These are phyloP conservation scores for Solanum chacoense DNA, from an alignment of 305 asterid genomes.

Conservation along the genomic window DNA sequence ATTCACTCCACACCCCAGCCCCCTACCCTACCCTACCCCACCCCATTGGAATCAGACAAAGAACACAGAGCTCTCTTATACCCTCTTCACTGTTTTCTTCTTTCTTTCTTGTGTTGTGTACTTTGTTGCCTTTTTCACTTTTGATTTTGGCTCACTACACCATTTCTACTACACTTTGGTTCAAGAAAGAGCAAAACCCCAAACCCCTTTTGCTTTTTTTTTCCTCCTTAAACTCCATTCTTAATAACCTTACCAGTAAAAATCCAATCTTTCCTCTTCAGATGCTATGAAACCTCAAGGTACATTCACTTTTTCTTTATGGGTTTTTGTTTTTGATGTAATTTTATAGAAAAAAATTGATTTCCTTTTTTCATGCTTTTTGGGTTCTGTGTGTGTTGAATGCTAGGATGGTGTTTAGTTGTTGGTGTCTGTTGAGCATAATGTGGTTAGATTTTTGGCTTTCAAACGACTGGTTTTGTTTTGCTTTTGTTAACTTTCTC, in stretches of 20 bases:
- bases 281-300: background rate
- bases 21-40: background rate
- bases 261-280: background rate
- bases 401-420: background rate
- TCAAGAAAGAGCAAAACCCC: background rate
- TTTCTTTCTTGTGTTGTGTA: background rate
- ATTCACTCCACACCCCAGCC: background rate
- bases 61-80: background rate
- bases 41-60: background rate
- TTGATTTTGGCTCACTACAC: background rate
- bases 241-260: background rate
- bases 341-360: background rate
- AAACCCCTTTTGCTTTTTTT: background rate
- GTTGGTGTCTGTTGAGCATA: background rate
- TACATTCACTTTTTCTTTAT: background rate
- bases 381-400: background rate
- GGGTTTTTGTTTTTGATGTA: background rate
- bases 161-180: background rate
- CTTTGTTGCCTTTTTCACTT: background rate
- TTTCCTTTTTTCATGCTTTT: background rate
- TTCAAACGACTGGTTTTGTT: background rate
- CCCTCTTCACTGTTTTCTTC: background rate
- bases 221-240: background rate
- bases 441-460: background rate
- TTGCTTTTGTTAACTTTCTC: background rate